Percentiles rank a stretch among this genome's conserved stretches.
phyloP scores from a whole-genome alignment of 768 basidiomycete species.

The Mycena sanguinolenta region DNA sequence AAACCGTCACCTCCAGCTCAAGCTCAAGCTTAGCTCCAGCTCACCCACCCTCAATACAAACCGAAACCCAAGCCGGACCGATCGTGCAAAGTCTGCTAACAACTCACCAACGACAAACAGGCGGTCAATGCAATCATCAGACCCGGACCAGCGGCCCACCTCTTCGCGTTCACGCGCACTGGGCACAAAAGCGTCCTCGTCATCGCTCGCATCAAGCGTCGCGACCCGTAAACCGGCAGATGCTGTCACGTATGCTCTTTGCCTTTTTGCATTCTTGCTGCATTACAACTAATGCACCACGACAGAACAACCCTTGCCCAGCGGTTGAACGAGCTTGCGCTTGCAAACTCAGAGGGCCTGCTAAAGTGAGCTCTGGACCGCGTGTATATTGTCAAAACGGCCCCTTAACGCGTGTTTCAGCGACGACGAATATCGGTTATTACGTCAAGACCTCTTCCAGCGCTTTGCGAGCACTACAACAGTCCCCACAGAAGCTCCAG shows the following conservation, averaged over 20 bases:
- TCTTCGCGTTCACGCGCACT: constrained; percentile 41
- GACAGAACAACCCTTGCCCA: constrained; percentile 81
- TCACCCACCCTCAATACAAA: constrained; percentile 33
- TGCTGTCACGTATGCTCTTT: constrained; percentile 65
- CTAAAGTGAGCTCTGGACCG: constrained; percentile 66
- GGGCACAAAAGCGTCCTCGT: constrained; percentile 39
- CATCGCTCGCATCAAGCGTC: constrained; percentile 39
- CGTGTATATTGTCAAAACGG: constrained; percentile 7
- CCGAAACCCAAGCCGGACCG: constrained; percentile 25
- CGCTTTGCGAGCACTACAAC: constrained; percentile 72
- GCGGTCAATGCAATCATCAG: constrained; percentile 32
- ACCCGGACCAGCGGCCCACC: constrained; percentile 35
- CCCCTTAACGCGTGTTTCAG: constrained; percentile 51
- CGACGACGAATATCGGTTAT: constrained; percentile 87
- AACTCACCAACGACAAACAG: constrained; percentile 21
- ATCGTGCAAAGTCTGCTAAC: constrained; percentile 29
- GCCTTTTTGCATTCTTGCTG: constrained; percentile 13
- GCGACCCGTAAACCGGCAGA: constrained; percentile 58
- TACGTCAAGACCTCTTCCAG: constrained; percentile 89
- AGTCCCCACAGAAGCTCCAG: constrained; percentile 72
- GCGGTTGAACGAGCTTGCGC: constrained; percentile 83
- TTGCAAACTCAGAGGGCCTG: constrained; percentile 84
- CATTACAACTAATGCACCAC: constrained; percentile 11
- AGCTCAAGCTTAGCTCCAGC: constrained; percentile 37
- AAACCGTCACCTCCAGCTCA: constrained; percentile 33